Base-by-base conservation (phyloP, 371 early-diverging fungal species). In the Nosema bombycis region DNA sequence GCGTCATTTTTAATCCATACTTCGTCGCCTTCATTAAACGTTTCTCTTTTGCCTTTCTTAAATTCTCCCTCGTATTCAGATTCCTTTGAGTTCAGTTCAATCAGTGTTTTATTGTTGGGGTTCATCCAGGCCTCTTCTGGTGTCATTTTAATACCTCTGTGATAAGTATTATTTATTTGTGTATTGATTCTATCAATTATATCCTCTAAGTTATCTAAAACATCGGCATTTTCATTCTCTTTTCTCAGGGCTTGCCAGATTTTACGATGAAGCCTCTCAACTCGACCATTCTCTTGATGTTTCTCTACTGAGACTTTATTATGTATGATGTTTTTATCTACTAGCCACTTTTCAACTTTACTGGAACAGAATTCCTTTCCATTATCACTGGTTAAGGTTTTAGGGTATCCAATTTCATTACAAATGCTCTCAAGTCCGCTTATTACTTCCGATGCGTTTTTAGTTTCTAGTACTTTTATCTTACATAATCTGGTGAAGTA, bases 341-440 rank as follows among this genome's bases (percentile, higher is more conserved):
- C 6, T 18, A 46, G 18, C 46, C 46, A 46, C 6, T 46, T 46
- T 55, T 23, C 61, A 60, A 60, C 4, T 15, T 24, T 28, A 12
- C n/a, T 23, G n/a, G 4, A 12, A 60, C n/a, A 21, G 1, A 73
- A 73, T 54, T 73, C 73, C 32, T 64, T 62, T 18, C 73, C 73
- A 34, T 73, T 73, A 37, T 73, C 73, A 4, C 69, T 29, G 1
- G 66, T 14, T 4, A 73, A 14, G 3, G 6, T 55, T 57, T n/a
- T 55, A 1, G 73, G 73, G 1, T 23, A 10, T 14, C 73, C 73
- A 29, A 66, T 12, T 28, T 73, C 66, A 2, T 34, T 33, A 1
- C 67, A 15, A 24, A 73, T 73, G 33, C 4, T 2, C 21, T 3
- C 29, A 2, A 73, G 4, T 32, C 2, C 2, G 2, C 21, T 1